A percentile compares a stretch with the other conserved stretches of the same genome.
phyloP scores from a whole-genome alignment of 179 eudicot genomes.

The Sideroxylon spinosum region DNA sequence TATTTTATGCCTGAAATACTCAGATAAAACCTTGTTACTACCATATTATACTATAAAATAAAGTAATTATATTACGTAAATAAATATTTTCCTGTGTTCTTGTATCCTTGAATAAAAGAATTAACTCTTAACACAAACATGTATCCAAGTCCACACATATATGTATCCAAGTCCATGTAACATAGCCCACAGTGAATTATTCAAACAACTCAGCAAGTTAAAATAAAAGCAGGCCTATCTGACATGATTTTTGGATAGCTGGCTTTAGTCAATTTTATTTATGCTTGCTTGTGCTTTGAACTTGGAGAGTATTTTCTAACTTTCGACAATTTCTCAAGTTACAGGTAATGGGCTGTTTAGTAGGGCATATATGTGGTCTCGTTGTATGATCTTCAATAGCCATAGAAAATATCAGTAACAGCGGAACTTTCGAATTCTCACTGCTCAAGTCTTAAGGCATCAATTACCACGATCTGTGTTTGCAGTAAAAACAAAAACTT shows the following conservation, averaged over 20 bases:
- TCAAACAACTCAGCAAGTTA: not conserved
- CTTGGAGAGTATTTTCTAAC: not conserved
- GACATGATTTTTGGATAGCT: too few relatives aligned
- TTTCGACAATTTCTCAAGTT: not conserved
- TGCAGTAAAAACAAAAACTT: not conserved
- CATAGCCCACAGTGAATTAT: not conserved
- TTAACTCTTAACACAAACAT: not conserved
- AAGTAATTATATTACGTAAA: too few relatives aligned
- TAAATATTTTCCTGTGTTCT: too few relatives aligned
- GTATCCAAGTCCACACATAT: too few relatives aligned
- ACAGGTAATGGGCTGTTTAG: not conserved
- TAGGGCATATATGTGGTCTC: not conserved
- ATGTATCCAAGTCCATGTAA: too few relatives aligned
- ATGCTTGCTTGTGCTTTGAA: not conserved
- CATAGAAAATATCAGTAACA: not conserved
- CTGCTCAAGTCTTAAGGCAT: not conserved
- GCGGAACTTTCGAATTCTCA: not conserved
- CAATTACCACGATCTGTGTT: too few relatives aligned
- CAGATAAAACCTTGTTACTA: too few relatives aligned
- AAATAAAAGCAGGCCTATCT: not conserved
- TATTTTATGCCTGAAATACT: too few relatives aligned
- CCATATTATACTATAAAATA: too few relatives aligned
- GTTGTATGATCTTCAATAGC: not conserved
- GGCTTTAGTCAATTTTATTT: not conserved
- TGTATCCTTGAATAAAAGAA: not conserved